These are phyloP conservation scores for Venturia oleaginea DNA, from an alignment of 2,329 filamentous ascomycete species.

Conservation along the genomic window DNA sequence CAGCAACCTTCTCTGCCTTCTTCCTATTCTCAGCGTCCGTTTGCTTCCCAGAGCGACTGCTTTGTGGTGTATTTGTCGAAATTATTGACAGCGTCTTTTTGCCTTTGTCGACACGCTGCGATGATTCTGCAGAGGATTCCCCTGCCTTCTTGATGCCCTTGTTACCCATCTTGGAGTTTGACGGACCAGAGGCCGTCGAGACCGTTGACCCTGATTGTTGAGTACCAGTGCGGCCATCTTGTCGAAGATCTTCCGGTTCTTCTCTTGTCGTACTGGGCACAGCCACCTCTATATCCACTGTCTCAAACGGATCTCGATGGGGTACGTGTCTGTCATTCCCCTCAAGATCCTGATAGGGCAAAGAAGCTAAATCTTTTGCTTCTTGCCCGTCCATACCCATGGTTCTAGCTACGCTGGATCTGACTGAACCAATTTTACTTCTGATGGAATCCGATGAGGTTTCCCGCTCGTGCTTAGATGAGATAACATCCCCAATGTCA, in stretches of 20 bases:
- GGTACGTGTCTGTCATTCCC: no score
- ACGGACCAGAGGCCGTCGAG: no score
- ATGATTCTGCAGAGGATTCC: no score
- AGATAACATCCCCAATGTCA: no score
- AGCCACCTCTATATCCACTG: background rate
- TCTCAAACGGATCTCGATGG: background rate
- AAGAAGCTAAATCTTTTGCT: background rate
- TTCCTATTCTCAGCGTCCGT: background rate
- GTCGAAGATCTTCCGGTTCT: background rate
- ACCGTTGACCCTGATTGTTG: no score
- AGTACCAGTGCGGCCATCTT: background rate
- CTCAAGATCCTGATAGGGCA: no score
- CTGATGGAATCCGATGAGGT: background rate
- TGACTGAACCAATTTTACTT: background rate
- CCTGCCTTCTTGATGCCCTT: no score
- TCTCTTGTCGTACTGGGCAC: background rate
- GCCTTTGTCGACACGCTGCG: background rate
- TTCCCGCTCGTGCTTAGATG: background rate
- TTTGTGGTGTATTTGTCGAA: background rate
- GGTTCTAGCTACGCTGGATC: background rate
- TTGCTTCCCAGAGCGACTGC: background rate
- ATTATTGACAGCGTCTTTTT: background rate
- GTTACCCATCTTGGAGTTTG: no score
- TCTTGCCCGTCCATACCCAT: background rate
- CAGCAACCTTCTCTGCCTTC: background rate